Base-by-base conservation (phyloP, 1,139 yeast genomes). In the Ogataea hybrid region DNA sequence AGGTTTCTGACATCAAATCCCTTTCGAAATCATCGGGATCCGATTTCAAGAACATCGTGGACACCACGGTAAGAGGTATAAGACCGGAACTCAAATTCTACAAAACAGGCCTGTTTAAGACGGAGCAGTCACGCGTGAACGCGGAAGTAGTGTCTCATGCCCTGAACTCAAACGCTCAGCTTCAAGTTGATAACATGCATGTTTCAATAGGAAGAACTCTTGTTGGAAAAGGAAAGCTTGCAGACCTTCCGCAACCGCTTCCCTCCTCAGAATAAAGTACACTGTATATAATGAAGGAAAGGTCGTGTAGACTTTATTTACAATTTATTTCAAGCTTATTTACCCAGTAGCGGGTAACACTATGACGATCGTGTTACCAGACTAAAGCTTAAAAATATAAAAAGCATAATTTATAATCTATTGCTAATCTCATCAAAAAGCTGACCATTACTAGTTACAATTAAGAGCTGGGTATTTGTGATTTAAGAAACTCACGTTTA, bases 81-180 rank as follows among this genome's bases (percentile, higher is more conserved):
- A 52, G 64, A 47, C 48, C 43, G 6, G 62, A 59, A 39, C 22
- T 58, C 16, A 32, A 35, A 1, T 44, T 48, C 22, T 51, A 52
- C 39, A 33, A 53, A 14, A 25, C 45, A 5, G 37, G 35, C 3
- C 30, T 47, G 3, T 56, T 47, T 46, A 51, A 49, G 37, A 58
- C 59, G 11, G 48, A 48, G 21, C 54, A 50, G 28, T 34, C 46
- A 25, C 47, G 49, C 25, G 43, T 59, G 25, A 57, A 57, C 39
- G 61, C 62, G 3, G 55, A 56, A 30, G 63, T 51, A 14, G 60
- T 59, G 29, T 54, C 52, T 6, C 56, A 59, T 36, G 49, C 54
- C 2, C 45, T 59, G 35, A 59, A 59, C 40, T 47, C 53, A 27
- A 59, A 59, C 25, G 47, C 63, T 5, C 63, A 58, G 37, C 36